Base-by-base conservation (phyloP, 2,329 filamentous ascomycete genomes). In the Nectriaceae sp. region DNA sequence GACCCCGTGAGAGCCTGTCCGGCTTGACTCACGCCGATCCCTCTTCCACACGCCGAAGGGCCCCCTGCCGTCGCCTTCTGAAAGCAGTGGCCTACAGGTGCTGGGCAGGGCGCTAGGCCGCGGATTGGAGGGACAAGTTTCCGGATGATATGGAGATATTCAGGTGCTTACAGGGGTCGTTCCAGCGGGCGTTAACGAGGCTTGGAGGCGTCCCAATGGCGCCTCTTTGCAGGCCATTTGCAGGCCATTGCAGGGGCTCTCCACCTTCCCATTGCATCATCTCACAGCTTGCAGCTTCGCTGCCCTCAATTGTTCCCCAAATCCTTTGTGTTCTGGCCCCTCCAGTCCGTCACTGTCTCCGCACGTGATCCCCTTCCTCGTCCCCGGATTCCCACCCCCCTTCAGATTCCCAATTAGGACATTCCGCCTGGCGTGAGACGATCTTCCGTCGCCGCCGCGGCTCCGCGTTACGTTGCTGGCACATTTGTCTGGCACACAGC, bases 1-100 rank as follows among this genome's bases (percentile, higher is more conserved):
- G 33, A 41, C 35, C 35, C 31, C 29, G 38, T 39, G 29, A 47
- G 37, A 33, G 46, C 26, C 19, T 48, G 42, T 40, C 35, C 42
- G 38, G 16, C 19, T 62, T 62, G 59, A 62, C 57, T 62, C 59
- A 62, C 57, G 41, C 59, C 59, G 59, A 54, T 40, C 44, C 37
- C 42, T 41, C n/a, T n/a, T 40, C 49, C 39, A 26, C 29, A 15
- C 39, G 11, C 47, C 41, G 48, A 51, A 53, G 37, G 16, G 19
- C 20, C 49, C 56, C 51, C 44, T 62, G 57, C 40, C 39, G 43
- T n/a, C 26, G 31, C 42, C 39, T 49, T 47, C 56, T 53, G 18
- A 48, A 58, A 53, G 39, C 45, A 53, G 57, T 16, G 10, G 33
- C 10, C 33, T 18, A 37, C 33, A 37, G 16, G 33, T 37, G 10